Evolutionary conservation across 306 rosid species (phyloP), one percentile per base, ranked within the genome.

Genomic region (Rubus parviflorus): DNA sequence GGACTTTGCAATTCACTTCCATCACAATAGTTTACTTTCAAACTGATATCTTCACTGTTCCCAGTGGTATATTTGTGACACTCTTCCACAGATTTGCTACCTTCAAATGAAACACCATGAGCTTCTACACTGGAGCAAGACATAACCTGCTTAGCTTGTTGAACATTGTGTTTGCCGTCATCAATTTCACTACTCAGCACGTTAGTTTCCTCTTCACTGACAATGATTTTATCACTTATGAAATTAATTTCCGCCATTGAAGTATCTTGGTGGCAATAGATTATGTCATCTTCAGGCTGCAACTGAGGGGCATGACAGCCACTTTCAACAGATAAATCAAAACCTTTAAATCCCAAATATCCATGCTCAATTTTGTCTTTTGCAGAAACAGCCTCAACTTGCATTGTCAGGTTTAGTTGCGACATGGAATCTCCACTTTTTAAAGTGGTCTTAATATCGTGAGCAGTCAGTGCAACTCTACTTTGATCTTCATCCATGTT

Each of bases 401-500:
- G 81, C 69, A 69, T 12, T 69, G 4, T 56, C 76, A 70, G 19
- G 61, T 58, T 48, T 79, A 23, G 41, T 38, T 51, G 66, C 30
- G 56, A 41, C 6, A 56, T 38, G 22, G 15, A 14, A 42, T 43
- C 70, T 70, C 41, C 77, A 51, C 20, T 48, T 76, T 73, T 22
- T 11, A 43, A 57, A 69, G 53, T 16, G 66, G 30, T 71, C 45
- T 47, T 63, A 38, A 25, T 75, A 76, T 40, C 57, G 2, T 72
- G 54, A 38, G 67, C 9, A 15, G 16, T 37, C 47, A 14, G 25
- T 37, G 14, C 70, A 48, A 46, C 16, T 56, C 42, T 53, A 47
- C 53, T 17, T 20, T 62, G 70, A 80, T 76, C 80, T 70, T 77
- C 78, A 41, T 58, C 79, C 75, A 72, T 70, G 58, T 40, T 74